Evolutionary conservation across 352 stramenopile species (phyloP).

Genomic region (Globisporangium radiosum): DNA sequence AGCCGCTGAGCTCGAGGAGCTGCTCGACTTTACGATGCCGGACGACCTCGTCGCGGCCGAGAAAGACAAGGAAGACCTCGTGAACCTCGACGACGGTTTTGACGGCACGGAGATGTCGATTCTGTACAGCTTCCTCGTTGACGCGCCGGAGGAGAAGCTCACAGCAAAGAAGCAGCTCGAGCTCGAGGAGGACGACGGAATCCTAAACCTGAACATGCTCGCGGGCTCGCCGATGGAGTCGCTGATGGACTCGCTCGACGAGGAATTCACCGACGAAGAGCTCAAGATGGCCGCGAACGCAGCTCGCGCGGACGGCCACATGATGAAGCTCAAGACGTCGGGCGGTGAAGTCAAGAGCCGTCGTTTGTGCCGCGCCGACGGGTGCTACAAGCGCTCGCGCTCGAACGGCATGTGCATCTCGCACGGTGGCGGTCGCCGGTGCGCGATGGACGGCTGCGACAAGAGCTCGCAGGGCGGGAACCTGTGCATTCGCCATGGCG

Average conservation of each 20-base stretch:
- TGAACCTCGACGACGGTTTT: conserved; percentile 78
- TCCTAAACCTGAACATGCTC: conserved; percentile 75
- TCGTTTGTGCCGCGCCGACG: conserved; percentile 61
- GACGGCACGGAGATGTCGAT: conserved; percentile 85
- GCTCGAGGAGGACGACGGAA: conserved; percentile 50
- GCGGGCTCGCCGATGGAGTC: conserved; percentile 54
- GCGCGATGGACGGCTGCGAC: conserved; percentile 68
- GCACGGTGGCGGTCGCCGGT: conserved; percentile 74
- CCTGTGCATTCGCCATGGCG: conserved; percentile 83
- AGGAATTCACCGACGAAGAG: conserved; percentile 66
- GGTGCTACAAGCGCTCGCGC: conserved; percentile 84
- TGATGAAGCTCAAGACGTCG: conserved; percentile 18
- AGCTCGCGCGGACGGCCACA: conserved; percentile 17
- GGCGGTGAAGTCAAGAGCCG: conserved; percentile 45
- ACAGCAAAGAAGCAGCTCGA: conserved; percentile 29
- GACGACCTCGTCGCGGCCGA: conserved; percentile 38
- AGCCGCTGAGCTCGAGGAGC: conserved; percentile 59
- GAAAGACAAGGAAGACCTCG: conserved; percentile 70
- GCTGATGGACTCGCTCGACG: conserved; percentile 66
- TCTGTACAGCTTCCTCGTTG: conserved; percentile 80
- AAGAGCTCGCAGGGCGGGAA: conserved; percentile 79
- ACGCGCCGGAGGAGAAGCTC: conserved; percentile 60
- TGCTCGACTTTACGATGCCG: conserved; percentile 72
- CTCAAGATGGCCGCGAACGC: conserved; percentile 46
- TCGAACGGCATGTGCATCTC: conserved; percentile 84